These are phyloP conservation scores for Carex littledalei DNA, from an alignment of 176 grass and related monocot genomes.

Conservation along the genomic window DNA sequence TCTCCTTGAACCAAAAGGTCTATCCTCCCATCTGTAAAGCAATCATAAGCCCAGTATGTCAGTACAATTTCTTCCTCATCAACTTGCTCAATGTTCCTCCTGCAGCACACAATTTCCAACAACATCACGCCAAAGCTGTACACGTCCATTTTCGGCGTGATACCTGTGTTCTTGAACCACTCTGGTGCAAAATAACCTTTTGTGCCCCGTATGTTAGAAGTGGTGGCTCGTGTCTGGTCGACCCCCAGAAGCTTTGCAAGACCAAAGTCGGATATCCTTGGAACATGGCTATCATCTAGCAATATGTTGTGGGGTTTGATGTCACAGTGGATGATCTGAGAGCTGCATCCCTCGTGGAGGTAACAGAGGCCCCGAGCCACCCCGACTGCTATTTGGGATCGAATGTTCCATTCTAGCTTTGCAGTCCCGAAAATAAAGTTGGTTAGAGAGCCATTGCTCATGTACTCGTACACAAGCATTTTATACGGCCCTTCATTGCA, in stretches of 20 bases:
- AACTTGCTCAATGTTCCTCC: conserved; percentile 15
- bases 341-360: conserved; percentile 35
- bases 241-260: conserved; percentile 27
- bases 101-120: conserved; percentile 22
- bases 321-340: conserved; percentile 42
- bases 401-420: conserved; percentile 20
- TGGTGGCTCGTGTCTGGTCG: conserved; percentile 24
- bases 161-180: conserved; percentile 37
- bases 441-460: conserved; percentile 23
- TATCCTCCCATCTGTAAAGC: neutral
- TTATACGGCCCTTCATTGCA: conserved; percentile 25
- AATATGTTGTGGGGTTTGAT: conserved; percentile 49
- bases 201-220: conserved; percentile 17
- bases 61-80: conserved; percentile 14
- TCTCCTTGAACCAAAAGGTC: conserved; percentile 27
- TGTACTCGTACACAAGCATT: conserved; percentile 41
- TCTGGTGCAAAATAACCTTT: conserved; percentile 25
- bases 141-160: conserved; percentile 27
- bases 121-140: conserved; percentile 52
- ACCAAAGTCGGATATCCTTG: conserved; percentile 22
- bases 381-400: conserved; percentile 22
- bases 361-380: conserved; percentile 31
- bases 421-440: conserved; percentile 10
- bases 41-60: conserved; percentile 39
- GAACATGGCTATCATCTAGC: neutral